These are phyloP conservation scores for Martiniozyma abietophila DNA, from an alignment of 805 yeast genomes.

Conservation along the genomic window DNA sequence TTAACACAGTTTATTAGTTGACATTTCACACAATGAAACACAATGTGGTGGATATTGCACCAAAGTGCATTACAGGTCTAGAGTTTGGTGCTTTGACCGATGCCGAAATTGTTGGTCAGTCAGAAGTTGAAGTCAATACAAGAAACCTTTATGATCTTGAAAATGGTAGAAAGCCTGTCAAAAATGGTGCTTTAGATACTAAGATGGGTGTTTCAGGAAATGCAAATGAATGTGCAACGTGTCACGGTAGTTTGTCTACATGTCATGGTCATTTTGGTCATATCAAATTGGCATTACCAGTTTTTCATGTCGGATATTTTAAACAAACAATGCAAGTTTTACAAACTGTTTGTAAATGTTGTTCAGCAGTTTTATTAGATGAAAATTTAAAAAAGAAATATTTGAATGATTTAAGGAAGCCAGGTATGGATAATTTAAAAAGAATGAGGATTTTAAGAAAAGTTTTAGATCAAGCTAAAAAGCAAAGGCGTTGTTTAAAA, in stretches of 20 bases:
- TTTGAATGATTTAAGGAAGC: constrained; percentile 71
- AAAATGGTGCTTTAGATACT: constrained; percentile 82
- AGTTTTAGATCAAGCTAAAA: constrained; percentile 86
- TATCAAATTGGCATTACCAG: constrained; percentile 85
- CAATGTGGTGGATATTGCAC: constrained; percentile 65
- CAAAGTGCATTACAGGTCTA: constrained; percentile 82
- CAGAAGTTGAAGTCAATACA: constrained; percentile 88
- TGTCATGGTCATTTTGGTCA: constrained; percentile 99
- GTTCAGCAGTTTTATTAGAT: constrained; percentile 69
- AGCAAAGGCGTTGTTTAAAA: constrained; percentile 80
- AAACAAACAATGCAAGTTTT: constrained; percentile 80
- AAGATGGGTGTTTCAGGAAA: constrained; percentile 92
- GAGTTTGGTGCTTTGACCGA: constrained; percentile 93
- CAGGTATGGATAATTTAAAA: constrained; percentile 81
- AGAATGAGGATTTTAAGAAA: constrained; percentile 83
- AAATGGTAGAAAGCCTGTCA: constrained; percentile 75
- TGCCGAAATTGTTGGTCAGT: constrained; percentile 82
- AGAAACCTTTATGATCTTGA: constrained; percentile 89
- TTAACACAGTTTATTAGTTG: constrained; percentile 1
- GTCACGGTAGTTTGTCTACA: constrained; percentile 84
- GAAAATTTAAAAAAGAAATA: constrained; percentile 64
- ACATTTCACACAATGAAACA: constrained; percentile 26
- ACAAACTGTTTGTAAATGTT: constrained; percentile 85
- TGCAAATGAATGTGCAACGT: constrained; percentile 77
- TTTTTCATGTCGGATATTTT: constrained; percentile 95